A percentile compares a stretch with the other conserved stretches of the same genome.
These are phyloP conservation scores for Perilla frutescens DNA, from an alignment of 257 asterid species.

Conservation along the genomic window DNA sequence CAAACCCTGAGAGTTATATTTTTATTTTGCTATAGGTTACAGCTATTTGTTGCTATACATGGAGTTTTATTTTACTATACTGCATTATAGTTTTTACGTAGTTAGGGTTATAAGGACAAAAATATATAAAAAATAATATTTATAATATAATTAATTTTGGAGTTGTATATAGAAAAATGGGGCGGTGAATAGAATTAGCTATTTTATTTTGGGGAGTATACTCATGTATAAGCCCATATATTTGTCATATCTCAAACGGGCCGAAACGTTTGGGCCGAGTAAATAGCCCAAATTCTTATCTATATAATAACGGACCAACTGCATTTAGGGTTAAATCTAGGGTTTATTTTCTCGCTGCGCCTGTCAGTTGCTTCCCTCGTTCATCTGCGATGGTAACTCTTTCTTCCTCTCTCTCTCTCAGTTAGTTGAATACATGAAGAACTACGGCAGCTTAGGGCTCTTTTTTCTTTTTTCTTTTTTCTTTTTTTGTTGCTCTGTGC, in stretches of 20 bases:
- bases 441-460: neutral
- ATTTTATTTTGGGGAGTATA: too few relatives aligned
- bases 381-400: conserved; percentile 40
- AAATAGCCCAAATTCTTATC: neutral
- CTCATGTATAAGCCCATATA: too few relatives aligned
- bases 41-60: too few relatives aligned
- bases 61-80: too few relatives aligned
- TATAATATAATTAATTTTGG: too few relatives aligned
- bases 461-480: neutral
- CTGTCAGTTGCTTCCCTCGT: conserved; percentile 25
- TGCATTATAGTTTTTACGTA: too few relatives aligned
- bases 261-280: neutral
- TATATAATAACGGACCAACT: neutral
- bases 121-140: too few relatives aligned
- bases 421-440: neutral
- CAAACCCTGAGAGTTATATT: too few relatives aligned
- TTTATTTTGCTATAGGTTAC: too few relatives aligned
- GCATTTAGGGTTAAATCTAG: conserved; percentile 33
- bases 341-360: conserved; percentile 32
- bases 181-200: too few relatives aligned
- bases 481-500: neutral
- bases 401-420: neutral
- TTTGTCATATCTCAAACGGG: neutral
- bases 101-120: too few relatives aligned
- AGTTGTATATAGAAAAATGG: too few relatives aligned